Percentiles rank a stretch among this genome's conserved stretches.
phyloP scores from a whole-genome alignment of 768 basidiomycete genomes.

The Lactarius hengduanensis region DNA sequence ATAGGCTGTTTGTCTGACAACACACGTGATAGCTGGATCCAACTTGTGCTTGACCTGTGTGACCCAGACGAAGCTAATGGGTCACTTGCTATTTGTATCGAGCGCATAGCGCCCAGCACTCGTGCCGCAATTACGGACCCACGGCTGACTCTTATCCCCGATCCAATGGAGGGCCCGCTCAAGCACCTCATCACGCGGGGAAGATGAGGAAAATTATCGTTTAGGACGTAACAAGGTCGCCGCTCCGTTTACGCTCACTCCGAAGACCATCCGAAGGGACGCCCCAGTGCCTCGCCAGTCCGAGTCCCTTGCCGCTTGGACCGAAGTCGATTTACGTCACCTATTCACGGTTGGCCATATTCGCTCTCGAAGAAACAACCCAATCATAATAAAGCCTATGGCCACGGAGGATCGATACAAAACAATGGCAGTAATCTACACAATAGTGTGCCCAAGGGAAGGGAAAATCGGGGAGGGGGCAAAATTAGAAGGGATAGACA shows the following conservation, averaged over 20 bases:
- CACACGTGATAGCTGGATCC: conserved; percentile 24
- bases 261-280: background rate
- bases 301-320: background rate
- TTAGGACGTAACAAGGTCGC: background rate
- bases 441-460: conserved; percentile 13
- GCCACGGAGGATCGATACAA: conserved; percentile 25
- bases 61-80: background rate
- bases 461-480: conserved; percentile 12
- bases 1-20: background rate
- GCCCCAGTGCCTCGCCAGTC: background rate
- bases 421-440: conserved; percentile 27
- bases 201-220: background rate
- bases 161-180: background rate
- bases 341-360: background rate
- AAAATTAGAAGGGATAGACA: conserved; percentile 21
- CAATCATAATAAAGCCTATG: background rate
- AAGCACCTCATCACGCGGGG: conserved; percentile 5
- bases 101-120: conserved; percentile 1
- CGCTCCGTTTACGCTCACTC: background rate
- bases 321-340: background rate
- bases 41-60: background rate
- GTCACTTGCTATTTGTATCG: conserved; percentile 9
- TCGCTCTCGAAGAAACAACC: background rate
- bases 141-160: background rate
- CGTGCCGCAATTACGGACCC: too few relatives aligned